Base-by-base conservation (phyloP, 2,329 filamentous ascomycete species). In the Clonostachys chloroleuca region DNA sequence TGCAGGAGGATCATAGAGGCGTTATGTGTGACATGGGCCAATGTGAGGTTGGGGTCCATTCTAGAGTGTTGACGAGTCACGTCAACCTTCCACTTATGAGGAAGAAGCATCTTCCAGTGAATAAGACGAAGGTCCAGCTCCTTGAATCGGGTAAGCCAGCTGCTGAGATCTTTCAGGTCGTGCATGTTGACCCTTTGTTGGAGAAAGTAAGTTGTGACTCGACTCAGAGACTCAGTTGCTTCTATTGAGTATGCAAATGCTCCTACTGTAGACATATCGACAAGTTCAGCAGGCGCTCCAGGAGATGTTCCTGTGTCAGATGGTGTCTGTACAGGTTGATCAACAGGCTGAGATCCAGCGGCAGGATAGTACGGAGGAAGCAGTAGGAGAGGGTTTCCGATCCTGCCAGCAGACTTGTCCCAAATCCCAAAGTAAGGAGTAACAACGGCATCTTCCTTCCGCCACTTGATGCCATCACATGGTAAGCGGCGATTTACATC, bases 21-120 rank as follows among this genome's bases (percentile, higher is more conserved):
- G 46, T 76, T 76, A 42, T 77, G 74, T 0, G 71, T 76, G 9
- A 73, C 61, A 35, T 77, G 72, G 0, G 73, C 73, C 1, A 76
- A 54, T 0, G 74, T 75, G n/a, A 77, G 56, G 42, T 77, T 77
- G 0, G 74, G 74, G 44, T 77, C 74, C 62, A 73, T 74, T 0
- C 56, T 51, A 0, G 53, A 54, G 3, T 52, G 51, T 14, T 57
- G 49, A 2, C 56, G 52, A 1, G 60, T 59, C 2, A 62, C 56
- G 4, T 58, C 56, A 14, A 63, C 61, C 14, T 65, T 66, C 68
- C 72, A 72, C 48, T 67, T 64, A 35, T 63, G 62, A 2, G 70
- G 69, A 0, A 72, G 59, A 33, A 69, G 66, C 62, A 73, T 67
- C 42, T 73, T 73, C 70, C 63, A 71, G 52, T 72, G 68, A 2